Evolutionary conservation across 176 grass and related monocot genomes (phyloP), one percentile per base, ranked within the genome.

Genomic region (Areca catechu): DNA sequence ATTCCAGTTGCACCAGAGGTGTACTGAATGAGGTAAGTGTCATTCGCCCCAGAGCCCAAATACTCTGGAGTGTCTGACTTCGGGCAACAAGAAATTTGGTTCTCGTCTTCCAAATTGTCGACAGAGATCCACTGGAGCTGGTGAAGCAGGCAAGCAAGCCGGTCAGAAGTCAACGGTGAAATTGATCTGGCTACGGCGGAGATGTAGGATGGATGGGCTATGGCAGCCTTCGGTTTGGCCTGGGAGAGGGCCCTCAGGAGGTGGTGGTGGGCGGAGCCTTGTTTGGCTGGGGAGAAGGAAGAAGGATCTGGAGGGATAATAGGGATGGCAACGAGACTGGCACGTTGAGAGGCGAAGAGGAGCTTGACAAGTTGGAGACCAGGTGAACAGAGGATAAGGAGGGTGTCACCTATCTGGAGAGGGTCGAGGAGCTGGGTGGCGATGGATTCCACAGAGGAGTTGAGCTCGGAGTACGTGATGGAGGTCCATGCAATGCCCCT

Each of bases 321-420:
- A 59, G 85, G 85, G 10, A 83, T 76, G 21, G 80, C 76, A 15
- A 58, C 64, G 63, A 89, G 65, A 3, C 76, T 72, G 28, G 85
- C 80, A 4, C 80, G 85, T 62, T 89, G 80, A 58, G 76, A 83
- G 9, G 80, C 80, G 56, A 89, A 89, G 69, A 84, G 68, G 23
- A 84, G 56, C 77, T 77, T 60, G 20, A 77, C 77, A 28, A 83
- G 85, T 37, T 29, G 60, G 48, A 89, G 65, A 0, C 80, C 80
- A 0, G 76, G 80, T 0, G 80, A 89, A 23, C 56, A 81, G 4
- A 89, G 80, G 14, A 89, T 59, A 48, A 84, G 80, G 28, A 84
- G 47, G 51, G 65, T 63, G 69, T 89, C 85, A 0, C 69, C 77
- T 0, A 65, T 48, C 7, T 50, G 61, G 52, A 89, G 51, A 0